Evolutionary conservation across 176 grass and related monocot genomes (phyloP).

Genomic region (Chloris gayana): DNA sequence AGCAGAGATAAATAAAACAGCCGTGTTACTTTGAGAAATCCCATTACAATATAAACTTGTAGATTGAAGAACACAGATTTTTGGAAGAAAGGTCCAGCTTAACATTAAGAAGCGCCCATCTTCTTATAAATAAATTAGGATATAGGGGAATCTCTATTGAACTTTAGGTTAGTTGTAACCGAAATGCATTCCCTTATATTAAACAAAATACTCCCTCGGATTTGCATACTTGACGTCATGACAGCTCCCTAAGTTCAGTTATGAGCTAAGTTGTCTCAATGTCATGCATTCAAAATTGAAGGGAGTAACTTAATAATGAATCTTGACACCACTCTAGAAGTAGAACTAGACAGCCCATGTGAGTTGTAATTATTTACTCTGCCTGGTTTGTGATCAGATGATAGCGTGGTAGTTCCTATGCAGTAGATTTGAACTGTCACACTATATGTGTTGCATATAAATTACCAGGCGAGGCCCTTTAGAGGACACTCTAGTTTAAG

Average conservation of each 20-base stretch:
- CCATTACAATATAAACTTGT: neutral
- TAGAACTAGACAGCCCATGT: slow-evolving; percentile 3
- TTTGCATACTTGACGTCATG: neutral
- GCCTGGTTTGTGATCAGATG: neutral
- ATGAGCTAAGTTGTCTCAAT: neutral
- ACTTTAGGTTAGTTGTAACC: slow-evolving; percentile 6
- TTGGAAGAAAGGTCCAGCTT: neutral
- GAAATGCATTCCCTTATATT: slow-evolving; percentile 5
- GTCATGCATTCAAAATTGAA: neutral
- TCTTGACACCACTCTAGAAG: neutral
- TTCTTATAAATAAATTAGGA: neutral
- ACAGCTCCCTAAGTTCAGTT: neutral
- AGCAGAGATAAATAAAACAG: neutral
- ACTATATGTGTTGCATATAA: neutral
- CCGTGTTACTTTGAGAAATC: neutral
- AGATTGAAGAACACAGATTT: neutral
- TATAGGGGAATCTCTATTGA: neutral
- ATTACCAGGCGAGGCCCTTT: neutral
- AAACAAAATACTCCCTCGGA: neutral
- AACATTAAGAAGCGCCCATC: neutral
- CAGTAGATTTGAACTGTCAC: neutral
- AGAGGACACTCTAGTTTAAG: neutral
- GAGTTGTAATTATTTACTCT: slow-evolving; percentile 15
- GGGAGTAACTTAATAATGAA: neutral
- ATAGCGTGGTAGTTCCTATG: neutral